These are phyloP conservation scores for Paramecium sexaurelia DNA, from an alignment of 73 alveolate genomes.

Conservation along the genomic window DNA sequence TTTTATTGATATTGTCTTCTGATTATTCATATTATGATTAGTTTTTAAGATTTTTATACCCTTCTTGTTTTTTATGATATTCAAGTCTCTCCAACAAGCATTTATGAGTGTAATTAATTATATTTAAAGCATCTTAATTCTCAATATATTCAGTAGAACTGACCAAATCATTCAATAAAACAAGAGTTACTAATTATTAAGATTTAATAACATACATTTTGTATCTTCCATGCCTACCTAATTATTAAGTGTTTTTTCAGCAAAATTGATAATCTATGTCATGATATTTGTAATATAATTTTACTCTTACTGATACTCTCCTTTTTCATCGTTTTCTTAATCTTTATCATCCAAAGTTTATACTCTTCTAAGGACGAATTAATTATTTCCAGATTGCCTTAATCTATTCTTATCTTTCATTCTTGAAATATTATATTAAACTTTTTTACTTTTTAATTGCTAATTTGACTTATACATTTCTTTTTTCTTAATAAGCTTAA, in stretches of 20 bases:
- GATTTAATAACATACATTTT: conserved; percentile 1
- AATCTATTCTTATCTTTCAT: not conserved
- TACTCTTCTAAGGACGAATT: not conserved
- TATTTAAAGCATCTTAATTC: not conserved
- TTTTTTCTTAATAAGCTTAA: conserved; percentile 16
- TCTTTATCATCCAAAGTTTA: not conserved
- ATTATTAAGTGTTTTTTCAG: not conserved
- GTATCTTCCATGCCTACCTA: not conserved
- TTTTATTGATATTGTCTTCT: not conserved
- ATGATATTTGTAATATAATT: conserved; percentile 3
- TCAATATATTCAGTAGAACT: conserved; percentile 33
- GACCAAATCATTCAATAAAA: conserved; percentile 26
- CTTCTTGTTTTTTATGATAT: not conserved
- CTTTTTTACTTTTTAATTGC: not conserved
- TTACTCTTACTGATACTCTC: conserved; percentile 10
- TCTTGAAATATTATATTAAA: not conserved
- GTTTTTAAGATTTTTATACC: not conserved
- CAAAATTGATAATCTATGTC: conserved; percentile 11
- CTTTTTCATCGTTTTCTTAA: not conserved
- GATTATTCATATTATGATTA: not conserved
- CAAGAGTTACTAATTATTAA: not conserved
- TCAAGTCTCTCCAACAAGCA: conserved; percentile 7
- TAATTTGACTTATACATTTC: not conserved
- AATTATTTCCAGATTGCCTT: not conserved
- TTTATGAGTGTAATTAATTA: conserved; percentile 36